Evolutionary conservation across 257 asterid species (phyloP), one percentile per base, ranked within the genome.

Genomic region (Knoxia roxburghii): DNA sequence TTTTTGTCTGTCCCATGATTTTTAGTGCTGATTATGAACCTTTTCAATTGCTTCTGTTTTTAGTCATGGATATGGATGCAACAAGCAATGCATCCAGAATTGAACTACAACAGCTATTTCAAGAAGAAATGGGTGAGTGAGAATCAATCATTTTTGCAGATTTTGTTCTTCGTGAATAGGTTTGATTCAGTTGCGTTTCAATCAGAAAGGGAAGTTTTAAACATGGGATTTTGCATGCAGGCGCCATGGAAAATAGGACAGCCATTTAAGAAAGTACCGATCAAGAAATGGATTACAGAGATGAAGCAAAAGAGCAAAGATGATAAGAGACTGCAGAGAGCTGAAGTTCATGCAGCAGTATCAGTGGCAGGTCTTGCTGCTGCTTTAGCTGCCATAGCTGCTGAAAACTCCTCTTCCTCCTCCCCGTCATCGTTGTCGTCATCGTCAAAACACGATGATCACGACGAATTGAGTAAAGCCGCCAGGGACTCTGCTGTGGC

Each of bases 21-120:
- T n/a, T n/a, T n/a, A n/a, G n/a, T n/a, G n/a, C n/a, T n/a, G n/a
- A n/a, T n/a, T n/a, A n/a, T n/a, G n/a, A n/a, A n/a, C 12, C 11
- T 35, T 17, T 66, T 72, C 35, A 41, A 41, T 30, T 40, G 30
- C 23, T 45, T n/a, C 41, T 71, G 41, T 69, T 54, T 41, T 45
- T 74, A 91, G 98, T 89, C 98, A 67, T 91, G 98, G 97, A 87
- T 91, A 84, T 89, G 96, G 98, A 91, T 91, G 98, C 98, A 91
- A 69, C 98, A 91, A 84, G 98, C 98, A 24, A 86, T 91, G 97
- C 98, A 91, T 87, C 97, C 96, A 6, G 97, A 91, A 79, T 77
- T 91, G 79, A 89, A 91, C 69, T 91, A 91, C 51, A 79, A 74
- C 85, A 75, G 91, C 80, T 87, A 75, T 79, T 85, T 89, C 90